Evolutionary conservation across 805 yeast species (phyloP), one percentile per base, ranked within the genome.

Genomic region (Schizosaccharomyces pombe): DNA sequence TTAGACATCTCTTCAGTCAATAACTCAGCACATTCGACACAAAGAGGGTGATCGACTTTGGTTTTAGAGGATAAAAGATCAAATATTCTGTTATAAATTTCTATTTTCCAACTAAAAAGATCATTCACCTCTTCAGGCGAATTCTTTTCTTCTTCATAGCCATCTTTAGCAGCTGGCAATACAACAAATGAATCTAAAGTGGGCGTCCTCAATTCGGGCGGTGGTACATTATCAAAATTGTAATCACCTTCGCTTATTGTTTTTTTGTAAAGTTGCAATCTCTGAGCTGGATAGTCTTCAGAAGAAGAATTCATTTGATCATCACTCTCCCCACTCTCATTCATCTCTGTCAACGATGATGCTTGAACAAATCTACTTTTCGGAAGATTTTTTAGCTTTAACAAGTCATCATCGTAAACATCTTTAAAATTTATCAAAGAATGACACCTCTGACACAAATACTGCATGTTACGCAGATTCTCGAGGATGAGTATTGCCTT

Each of bases 31-130:
- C 98, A 91, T 47, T 87, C 96, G 26, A 73, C 72, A 61, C 97
- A 89, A 14, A 91, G 77, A 0, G 98, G 98, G 62, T 78, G 79
- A 58, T 85, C 93, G 14, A 89, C 73, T 57, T 80, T 85, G 54
- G 80, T 79, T 57, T 82, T 80, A 4, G 75, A 70, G 0, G 91
- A 80, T 4, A 89, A 66, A 1, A 82, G 71, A 58, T 81, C 80
- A 63, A 85, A 86, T 1, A 89, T 74, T 39, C 75, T 76, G 2
- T 76, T 77, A 33, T 85, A 64, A 0, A 78, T 71, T 30, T 43
- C 49, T 26, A 43, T 43, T 26, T 43, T 43, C 28, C 49, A 26
- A 30, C 53, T 49, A 49, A 51, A 73, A 47, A 22, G 57, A n/a
- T 31, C 57, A 34, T 72, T 43, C 4, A 28, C 54, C 26, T 49